Conservation (phyloP, 78 protist genomes). For the Guillardia theta region DNA sequence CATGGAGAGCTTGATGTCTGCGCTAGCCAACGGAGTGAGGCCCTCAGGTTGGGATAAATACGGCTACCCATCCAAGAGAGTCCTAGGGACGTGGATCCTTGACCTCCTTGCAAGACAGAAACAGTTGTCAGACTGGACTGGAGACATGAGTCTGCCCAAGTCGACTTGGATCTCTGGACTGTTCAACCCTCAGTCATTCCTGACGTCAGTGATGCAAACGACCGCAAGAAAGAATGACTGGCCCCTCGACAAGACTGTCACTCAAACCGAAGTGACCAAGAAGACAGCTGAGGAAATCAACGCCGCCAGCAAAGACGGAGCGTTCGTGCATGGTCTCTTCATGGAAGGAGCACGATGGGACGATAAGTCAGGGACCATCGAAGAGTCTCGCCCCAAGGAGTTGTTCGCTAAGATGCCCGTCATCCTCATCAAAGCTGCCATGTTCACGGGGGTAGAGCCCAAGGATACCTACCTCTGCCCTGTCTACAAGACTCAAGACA, state of each 20-base stretch:
- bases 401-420: slow-evolving; percentile 72
- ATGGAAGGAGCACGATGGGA: slow-evolving; percentile 86
- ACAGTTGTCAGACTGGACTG: slow-evolving; percentile 56
- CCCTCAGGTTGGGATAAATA: slow-evolving; percentile 53
- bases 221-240: slow-evolving; percentile 72
- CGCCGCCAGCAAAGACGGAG: slow-evolving; percentile 63
- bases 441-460: slow-evolving; percentile 54
- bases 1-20: slow-evolving; percentile 61
- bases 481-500: slow-evolving; percentile 66
- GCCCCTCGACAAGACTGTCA: slow-evolving; percentile 68
- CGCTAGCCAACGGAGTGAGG: background rate
- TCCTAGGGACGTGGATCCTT: slow-evolving; percentile 64
- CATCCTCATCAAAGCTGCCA: slow-evolving; percentile 59
- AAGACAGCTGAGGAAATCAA: slow-evolving; percentile 36
- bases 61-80: slow-evolving; percentile 73
- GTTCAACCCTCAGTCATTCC: slow-evolving; percentile 80
- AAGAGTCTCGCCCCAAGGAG: slow-evolving; percentile 64
- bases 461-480: slow-evolving; percentile 75
- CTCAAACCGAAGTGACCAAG: slow-evolving; percentile 74
- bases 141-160: slow-evolving; percentile 50
- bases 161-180: slow-evolving; percentile 63
- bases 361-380: slow-evolving; percentile 44
- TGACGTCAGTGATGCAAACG: slow-evolving; percentile 74
- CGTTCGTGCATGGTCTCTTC: slow-evolving; percentile 75
- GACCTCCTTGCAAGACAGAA: slow-evolving; percentile 58